Conservation (phyloP, 2,329 filamentous ascomycete species). For the Penicillium sp. region DNA sequence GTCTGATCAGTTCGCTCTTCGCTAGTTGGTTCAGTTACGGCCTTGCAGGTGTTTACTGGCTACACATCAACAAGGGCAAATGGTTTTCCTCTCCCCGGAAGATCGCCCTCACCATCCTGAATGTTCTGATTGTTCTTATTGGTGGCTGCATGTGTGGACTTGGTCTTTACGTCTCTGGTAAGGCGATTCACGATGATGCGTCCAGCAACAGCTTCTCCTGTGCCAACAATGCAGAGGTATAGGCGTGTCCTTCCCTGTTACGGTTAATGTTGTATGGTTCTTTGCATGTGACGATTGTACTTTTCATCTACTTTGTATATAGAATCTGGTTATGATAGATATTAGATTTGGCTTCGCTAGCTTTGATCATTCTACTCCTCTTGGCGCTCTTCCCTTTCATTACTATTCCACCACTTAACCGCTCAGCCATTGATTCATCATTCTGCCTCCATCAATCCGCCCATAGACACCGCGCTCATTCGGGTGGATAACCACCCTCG, state of each 20-base stretch:
- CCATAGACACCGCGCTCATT: not conserved
- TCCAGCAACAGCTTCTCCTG: conserved; percentile 42
- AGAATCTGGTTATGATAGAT: not conserved
- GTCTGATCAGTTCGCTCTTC: conserved; percentile 62
- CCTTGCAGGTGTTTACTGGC: conserved; percentile 48
- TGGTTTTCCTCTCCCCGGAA: conserved; percentile 47
- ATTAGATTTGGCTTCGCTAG: not conserved
- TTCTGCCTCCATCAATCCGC: not conserved
- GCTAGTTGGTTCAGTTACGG: conserved; percentile 64
- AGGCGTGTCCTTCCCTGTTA: not conserved
- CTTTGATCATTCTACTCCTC: not conserved
- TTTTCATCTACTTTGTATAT: conserved; percentile 4
- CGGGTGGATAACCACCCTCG: conserved; percentile 10
- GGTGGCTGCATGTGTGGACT: conserved; percentile 30
- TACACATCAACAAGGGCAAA: conserved; percentile 48
- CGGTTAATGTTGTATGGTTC: not conserved
- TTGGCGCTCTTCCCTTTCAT: not conserved
- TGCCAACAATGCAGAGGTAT: conserved; percentile 31
- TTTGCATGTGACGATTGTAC: conserved; percentile 2
- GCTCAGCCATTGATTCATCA: not conserved
- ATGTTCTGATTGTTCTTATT: conserved; percentile 42
- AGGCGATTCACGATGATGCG: conserved; percentile 23
- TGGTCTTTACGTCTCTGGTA: conserved; percentile 28
- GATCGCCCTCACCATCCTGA: conserved; percentile 46
- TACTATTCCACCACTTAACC: too few species aligned